Percentiles rank a stretch among this genome's conserved stretches.
Conservation (phyloP, 306 rosid genomes). For the Acacia melanoxylon region DNA sequence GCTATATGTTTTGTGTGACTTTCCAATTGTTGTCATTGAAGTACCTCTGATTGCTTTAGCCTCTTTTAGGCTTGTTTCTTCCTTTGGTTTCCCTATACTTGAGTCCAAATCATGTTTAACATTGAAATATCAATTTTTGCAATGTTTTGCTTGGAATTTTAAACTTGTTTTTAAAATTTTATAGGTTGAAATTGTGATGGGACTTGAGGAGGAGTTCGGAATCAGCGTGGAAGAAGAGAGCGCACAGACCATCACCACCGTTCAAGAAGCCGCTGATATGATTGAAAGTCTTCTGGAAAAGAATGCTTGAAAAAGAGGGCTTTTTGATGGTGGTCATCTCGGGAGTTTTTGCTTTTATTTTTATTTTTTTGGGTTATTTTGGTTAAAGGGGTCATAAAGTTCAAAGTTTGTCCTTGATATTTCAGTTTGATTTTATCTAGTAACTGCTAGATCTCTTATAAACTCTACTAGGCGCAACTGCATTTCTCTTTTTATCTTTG, state of each 20-base stretch:
- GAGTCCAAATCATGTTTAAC: background rate
- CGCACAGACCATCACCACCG: slow-evolving; percentile 88
- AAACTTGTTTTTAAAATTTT: background rate
- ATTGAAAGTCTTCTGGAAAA: slow-evolving; percentile 68
- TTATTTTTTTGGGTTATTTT: background rate
- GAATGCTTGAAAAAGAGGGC: slow-evolving; percentile 39
- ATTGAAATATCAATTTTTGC: background rate
- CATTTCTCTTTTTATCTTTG: slow-evolving; percentile 22
- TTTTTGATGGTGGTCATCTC: background rate
- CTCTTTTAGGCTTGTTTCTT: background rate
- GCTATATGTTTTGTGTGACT: background rate
- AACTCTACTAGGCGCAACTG: slow-evolving; percentile 11
- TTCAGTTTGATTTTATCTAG: slow-evolving; percentile 30
- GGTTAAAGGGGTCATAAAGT: background rate
- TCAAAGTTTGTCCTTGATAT: background rate
- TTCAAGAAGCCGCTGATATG: slow-evolving; percentile 94
- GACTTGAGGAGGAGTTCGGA: slow-evolving; percentile 87
- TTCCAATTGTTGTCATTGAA: background rate
- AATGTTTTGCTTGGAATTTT: slow-evolving; percentile 13
- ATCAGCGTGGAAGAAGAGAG: slow-evolving; percentile 80
- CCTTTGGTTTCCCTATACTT: background rate
- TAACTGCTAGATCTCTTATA: slow-evolving; percentile 27
- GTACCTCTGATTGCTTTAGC: background rate
- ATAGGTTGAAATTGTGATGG: slow-evolving; percentile 98
- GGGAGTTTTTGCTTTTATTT: background rate